A percentile compares a stretch with the other conserved stretches of the same genome.
Conservation (phyloP, 2,329 filamentous ascomycete species). For the Fusarium praegraminearum region DNA sequence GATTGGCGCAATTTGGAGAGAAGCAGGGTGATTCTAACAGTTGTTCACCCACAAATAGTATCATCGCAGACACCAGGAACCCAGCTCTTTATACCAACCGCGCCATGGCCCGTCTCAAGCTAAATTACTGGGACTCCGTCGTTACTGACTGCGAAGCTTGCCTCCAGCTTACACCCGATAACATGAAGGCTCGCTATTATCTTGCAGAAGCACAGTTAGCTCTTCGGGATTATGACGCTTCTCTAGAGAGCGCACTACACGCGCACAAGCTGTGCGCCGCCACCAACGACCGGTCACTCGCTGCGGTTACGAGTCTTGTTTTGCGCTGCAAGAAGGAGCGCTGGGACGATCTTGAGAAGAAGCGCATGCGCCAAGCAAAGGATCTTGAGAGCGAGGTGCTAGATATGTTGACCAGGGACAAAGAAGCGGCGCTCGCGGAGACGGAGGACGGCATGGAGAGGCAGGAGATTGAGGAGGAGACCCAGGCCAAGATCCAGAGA, state of each 20-base stretch:
- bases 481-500: conserved; percentile 58
- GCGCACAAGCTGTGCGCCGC: conserved; percentile 79
- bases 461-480: conserved; percentile 62
- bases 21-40: conserved; percentile 19
- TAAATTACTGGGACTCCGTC: conserved; percentile 78
- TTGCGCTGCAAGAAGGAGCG: conserved; percentile 85
- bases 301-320: conserved; percentile 78
- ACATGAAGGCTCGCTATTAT: conserved; percentile 87
- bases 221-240: conserved; percentile 73
- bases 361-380: conserved; percentile 65
- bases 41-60: conserved; percentile 60
- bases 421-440: conserved; percentile 56
- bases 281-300: conserved; percentile 73
- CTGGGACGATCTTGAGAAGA: conserved; percentile 81
- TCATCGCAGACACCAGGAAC: conserved; percentile 82
- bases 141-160: conserved; percentile 82
- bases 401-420: conserved; percentile 61
- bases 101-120: conserved; percentile 82
- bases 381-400: conserved; percentile 72
- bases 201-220: conserved; percentile 86
- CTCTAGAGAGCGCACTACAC: conserved; percentile 74
- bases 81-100: conserved; percentile 89
- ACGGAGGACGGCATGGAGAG: conserved; percentile 62
- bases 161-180: conserved; percentile 72
- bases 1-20: background rate